Conservation (phyloP, 495 filamentous ascomycete genomes). For the Trichoderma parareesei region DNA sequence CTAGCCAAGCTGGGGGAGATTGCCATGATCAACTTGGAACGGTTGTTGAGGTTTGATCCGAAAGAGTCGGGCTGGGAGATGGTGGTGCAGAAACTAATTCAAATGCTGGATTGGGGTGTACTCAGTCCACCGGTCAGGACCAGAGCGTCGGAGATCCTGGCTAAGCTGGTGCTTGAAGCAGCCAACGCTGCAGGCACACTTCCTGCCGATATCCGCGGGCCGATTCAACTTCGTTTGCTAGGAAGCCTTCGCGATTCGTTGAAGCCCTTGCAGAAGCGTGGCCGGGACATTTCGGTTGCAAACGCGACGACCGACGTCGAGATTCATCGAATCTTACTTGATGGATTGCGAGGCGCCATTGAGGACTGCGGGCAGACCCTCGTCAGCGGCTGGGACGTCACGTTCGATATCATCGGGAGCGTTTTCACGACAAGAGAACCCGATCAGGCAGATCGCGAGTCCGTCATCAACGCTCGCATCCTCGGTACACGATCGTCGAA, state of each 20-base stretch:
- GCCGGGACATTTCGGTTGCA: constrained; percentile 41
- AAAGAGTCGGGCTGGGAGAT: constrained; percentile 65
- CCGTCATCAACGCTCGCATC: constrained; percentile 16
- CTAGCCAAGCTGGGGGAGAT: constrained; percentile 75
- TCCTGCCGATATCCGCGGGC: constrained; percentile 41
- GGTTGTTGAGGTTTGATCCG: constrained; percentile 57
- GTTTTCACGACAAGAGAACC: constrained; percentile 53
- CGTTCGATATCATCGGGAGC: constrained; percentile 77
- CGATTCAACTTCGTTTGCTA: constrained; percentile 63
- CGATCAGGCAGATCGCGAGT: constrained; percentile 19
- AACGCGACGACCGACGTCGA: constrained; percentile 58
- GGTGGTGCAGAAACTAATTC: constrained; percentile 62
- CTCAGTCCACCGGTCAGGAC: constrained; percentile 56
- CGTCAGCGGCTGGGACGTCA: constrained; percentile 70
- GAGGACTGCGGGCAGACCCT: constrained; percentile 86
- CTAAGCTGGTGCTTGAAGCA: constrained; percentile 61
- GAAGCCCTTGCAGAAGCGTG: constrained; percentile 31
- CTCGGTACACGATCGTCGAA: constrained; percentile 56
- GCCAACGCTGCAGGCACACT: constrained; percentile 42
- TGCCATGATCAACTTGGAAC: constrained; percentile 66
- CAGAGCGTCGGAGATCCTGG: constrained; percentile 64
- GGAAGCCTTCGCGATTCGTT: constrained; percentile 56
- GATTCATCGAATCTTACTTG: constrained; percentile 74
- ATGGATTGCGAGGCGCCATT: constrained; percentile 70
- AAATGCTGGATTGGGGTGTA: constrained; percentile 45